phyloP scores from a whole-genome alignment of 2,329 filamentous ascomycete species.

The Penicillium sp. region DNA sequence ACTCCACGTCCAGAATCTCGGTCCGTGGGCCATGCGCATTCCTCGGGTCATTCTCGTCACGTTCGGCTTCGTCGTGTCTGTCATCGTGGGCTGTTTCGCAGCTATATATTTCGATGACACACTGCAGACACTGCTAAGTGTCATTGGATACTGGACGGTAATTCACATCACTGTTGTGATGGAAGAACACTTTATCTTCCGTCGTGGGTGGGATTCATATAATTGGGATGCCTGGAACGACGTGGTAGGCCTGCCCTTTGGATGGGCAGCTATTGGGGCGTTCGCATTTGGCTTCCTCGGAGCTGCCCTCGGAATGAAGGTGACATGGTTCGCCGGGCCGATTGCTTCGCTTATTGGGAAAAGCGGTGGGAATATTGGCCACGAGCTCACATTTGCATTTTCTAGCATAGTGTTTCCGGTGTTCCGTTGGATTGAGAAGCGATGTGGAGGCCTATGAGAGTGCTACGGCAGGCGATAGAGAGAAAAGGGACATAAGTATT shows the following conservation, averaged over 20 bases:
- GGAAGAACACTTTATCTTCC: slow-evolving; percentile 36
- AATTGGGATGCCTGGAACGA: slow-evolving; percentile 34
- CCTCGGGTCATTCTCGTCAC: slow-evolving; percentile 33
- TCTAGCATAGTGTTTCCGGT: slow-evolving; percentile 28
- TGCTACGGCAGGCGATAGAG: too few species aligned
- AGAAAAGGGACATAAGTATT: too few species aligned
- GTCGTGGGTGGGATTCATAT: slow-evolving; percentile 29
- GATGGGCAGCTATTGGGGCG: slow-evolving; percentile 33
- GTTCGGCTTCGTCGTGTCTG: slow-evolving; percentile 31
- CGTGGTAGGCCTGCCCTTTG: slow-evolving; percentile 28
- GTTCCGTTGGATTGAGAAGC: slow-evolving; percentile 31
- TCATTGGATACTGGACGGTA: slow-evolving; percentile 50
- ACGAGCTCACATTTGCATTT: slow-evolving; percentile 34
- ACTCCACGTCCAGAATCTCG: slow-evolving; percentile 34
- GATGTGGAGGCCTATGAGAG: slow-evolving; percentile 20
- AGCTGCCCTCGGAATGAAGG: slow-evolving; percentile 35
- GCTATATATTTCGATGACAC: slow-evolving; percentile 30
- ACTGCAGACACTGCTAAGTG: slow-evolving; percentile 46
- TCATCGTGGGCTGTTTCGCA: slow-evolving; percentile 34
- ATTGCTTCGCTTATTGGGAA: slow-evolving; percentile 31
- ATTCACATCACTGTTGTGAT: slow-evolving; percentile 34
- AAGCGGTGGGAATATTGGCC: slow-evolving; percentile 33
- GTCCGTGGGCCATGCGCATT: slow-evolving; percentile 32
- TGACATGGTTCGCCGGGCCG: slow-evolving; percentile 33
- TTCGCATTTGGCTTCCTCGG: slow-evolving; percentile 33